These are phyloP conservation scores for Viola odorata DNA, from an alignment of 345 rosid genomes.

Conservation along the genomic window DNA sequence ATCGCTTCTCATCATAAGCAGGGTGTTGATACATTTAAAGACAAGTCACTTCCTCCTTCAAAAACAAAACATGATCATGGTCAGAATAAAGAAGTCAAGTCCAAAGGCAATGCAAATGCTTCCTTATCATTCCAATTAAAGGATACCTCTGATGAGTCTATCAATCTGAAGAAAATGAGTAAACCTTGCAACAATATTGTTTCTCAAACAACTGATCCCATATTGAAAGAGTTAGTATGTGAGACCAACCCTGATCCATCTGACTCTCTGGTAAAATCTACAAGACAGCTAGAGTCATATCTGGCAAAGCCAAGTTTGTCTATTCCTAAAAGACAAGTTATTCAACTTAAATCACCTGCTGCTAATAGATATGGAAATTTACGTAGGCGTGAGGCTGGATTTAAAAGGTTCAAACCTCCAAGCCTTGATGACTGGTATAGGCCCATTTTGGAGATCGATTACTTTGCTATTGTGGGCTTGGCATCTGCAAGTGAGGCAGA, in stretches of 20 bases:
- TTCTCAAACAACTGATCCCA: slow-evolving; percentile 30
- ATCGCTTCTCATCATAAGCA: slow-evolving; percentile 31
- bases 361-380: slow-evolving; percentile 47
- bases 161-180: slow-evolving; percentile 23
- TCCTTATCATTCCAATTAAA: slow-evolving; percentile 26
- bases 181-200: slow-evolving; percentile 25
- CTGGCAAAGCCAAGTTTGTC: slow-evolving; percentile 41
- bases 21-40: slow-evolving; percentile 26
- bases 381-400: slow-evolving; percentile 47
- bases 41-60: slow-evolving; percentile 18
- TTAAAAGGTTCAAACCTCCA: slow-evolving; percentile 78
- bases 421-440: slow-evolving; percentile 94
- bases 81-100: slow-evolving; percentile 35
- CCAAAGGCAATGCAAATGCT: slow-evolving; percentile 25
- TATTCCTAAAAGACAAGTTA: slow-evolving; percentile 80
- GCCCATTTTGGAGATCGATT: slow-evolving; percentile 78
- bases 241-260: slow-evolving; percentile 41
- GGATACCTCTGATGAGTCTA: slow-evolving; percentile 29
- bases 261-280: slow-evolving; percentile 45
- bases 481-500: slow-evolving; percentile 40
- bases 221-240: slow-evolving; percentile 48
- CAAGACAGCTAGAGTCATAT: slow-evolving; percentile 33
- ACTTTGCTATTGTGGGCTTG: slow-evolving; percentile 63
- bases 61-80: slow-evolving; percentile 29
- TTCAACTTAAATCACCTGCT: slow-evolving; percentile 73